These are phyloP conservation scores for Aspergillus amoenus DNA, from an alignment of 2,329 filamentous ascomycete species.

Conservation along the genomic window DNA sequence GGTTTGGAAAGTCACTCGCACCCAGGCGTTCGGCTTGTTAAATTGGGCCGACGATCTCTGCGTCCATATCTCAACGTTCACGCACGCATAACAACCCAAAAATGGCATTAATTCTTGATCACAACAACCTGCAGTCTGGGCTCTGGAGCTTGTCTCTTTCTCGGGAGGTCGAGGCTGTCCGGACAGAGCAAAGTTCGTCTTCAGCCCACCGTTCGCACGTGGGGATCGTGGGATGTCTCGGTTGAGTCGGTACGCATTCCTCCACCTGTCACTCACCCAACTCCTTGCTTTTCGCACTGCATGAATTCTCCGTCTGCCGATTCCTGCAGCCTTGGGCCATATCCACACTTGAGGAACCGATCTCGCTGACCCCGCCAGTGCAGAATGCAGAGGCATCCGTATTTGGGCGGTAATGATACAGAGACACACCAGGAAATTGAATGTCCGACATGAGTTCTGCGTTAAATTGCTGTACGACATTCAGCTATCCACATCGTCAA, in stretches of 20 bases:
- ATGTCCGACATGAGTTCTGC: background rate
- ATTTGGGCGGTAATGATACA: background rate
- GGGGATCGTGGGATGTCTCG: background rate
- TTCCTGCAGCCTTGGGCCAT: background rate
- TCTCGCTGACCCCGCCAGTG: background rate
- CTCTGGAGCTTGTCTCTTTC: background rate
- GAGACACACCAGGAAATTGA: background rate
- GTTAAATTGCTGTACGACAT: constrained; percentile 6
- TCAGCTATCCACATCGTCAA: constrained; percentile 1
- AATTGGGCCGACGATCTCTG: background rate
- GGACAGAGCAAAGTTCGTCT: background rate
- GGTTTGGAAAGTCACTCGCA: background rate
- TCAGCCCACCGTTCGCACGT: background rate
- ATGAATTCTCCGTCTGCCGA: background rate
- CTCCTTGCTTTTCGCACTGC: background rate
- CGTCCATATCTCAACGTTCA: constrained; percentile 4
- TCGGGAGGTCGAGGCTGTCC: background rate
- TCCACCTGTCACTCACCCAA: background rate
- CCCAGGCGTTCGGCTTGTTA: background rate
- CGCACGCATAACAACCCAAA: background rate
- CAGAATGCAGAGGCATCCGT: too few species aligned
- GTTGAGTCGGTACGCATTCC: background rate
- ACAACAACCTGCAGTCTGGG: background rate
- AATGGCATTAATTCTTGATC: background rate
- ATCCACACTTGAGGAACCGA: background rate